phyloP scores from a whole-genome alignment of 768 basidiomycete genomes.

The Lentinula raphanica region DNA sequence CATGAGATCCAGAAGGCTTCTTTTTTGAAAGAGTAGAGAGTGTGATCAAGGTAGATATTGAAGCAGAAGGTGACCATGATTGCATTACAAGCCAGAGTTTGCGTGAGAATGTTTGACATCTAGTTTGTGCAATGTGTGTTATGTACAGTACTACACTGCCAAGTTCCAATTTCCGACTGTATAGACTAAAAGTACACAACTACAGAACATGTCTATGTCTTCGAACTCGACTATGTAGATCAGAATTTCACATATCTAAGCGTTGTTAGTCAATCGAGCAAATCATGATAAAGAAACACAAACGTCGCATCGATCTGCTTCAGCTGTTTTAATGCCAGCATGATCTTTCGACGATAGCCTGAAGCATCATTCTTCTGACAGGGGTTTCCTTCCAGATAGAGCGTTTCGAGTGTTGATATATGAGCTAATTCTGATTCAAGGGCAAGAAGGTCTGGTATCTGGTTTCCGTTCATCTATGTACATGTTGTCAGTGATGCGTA shows the following conservation, averaged over 20 bases:
- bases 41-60: conserved; percentile 32
- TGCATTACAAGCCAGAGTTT: conserved; percentile 8
- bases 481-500: neutral
- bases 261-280: neutral
- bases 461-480: conserved; percentile 81
- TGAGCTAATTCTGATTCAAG: conserved; percentile 64
- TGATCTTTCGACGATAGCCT: conserved; percentile 84
- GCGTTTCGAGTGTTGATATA: conserved; percentile 65
- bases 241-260: conserved; percentile 1
- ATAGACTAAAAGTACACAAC: no score
- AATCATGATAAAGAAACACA: conserved; percentile 25
- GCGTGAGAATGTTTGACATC: neutral
- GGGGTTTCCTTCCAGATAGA: conserved; percentile 95
- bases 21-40: conserved; percentile 37
- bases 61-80: conserved; percentile 34
- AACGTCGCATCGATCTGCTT: conserved; percentile 96
- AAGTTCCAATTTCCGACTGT: no score
- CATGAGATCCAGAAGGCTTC: conserved; percentile 15
- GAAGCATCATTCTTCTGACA: conserved; percentile 75
- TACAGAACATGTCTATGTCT: no score
- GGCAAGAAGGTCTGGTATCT: conserved; percentile 63
- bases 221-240: neutral
- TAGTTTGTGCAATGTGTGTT: no score
- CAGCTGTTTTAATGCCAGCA: conserved; percentile 81
- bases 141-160: neutral